phyloP scores from a whole-genome alignment of 75 land plant genomes.

The Pinus albicaulis region DNA sequence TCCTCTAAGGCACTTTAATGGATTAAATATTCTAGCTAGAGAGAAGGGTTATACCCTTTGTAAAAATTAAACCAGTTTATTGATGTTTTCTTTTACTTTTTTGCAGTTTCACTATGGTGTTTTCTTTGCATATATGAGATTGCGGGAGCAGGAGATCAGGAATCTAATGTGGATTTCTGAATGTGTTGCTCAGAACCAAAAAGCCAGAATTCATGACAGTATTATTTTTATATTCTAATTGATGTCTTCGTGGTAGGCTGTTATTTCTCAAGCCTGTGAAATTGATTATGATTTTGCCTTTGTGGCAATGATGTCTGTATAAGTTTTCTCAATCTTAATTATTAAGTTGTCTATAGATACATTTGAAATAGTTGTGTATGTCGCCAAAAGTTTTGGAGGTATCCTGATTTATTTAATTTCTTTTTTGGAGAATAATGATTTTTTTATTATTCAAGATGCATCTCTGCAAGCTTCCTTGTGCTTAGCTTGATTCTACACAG shows the following conservation, averaged over 20 bases:
- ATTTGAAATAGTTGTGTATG: background rate
- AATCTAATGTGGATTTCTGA: slow-evolving; percentile 93
- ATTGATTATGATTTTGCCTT: slow-evolving; percentile 5
- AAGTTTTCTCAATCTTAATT: slow-evolving; percentile 1
- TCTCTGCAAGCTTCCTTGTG: background rate
- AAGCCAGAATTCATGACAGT: slow-evolving; percentile 82
- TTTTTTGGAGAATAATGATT: background rate
- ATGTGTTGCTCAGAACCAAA: slow-evolving; percentile 90
- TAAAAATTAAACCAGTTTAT: background rate
- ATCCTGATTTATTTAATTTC: background rate
- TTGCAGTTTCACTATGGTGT: slow-evolving; percentile 89
- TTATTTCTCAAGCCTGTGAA: background rate
- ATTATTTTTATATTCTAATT: slow-evolving; percentile 75
- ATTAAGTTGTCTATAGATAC: background rate
- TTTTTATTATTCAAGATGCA: background rate
- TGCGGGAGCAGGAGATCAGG: slow-evolving; percentile 85
- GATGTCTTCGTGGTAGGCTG: background rate
- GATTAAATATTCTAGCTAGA: background rate
- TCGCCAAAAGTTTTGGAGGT: background rate
- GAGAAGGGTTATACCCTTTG: background rate
- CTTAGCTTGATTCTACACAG: background rate
- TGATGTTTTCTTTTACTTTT: background rate
- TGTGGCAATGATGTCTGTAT: slow-evolving; percentile 2
- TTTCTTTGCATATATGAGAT: slow-evolving; percentile 81
- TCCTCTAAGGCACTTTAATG: background rate